Conservation (phyloP, 306 rosid species). For the Cucumis cinereus region DNA sequence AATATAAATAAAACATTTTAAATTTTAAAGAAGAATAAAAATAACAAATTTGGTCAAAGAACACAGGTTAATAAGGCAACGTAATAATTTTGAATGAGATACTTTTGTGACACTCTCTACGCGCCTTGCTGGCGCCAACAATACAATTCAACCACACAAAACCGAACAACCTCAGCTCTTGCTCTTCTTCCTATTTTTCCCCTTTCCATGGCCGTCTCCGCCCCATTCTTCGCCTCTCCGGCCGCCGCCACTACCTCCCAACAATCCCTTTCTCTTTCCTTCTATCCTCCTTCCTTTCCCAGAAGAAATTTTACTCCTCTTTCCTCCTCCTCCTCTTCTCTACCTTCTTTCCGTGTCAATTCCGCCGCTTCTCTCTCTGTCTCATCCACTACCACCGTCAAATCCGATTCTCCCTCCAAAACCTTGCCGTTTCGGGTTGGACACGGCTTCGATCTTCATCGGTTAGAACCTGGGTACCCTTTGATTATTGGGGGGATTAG, state of each 20-base stretch:
- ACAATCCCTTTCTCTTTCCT: not conserved
- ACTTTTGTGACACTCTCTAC: not conserved
- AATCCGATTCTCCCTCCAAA: conserved; percentile 39
- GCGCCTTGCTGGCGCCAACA: not conserved
- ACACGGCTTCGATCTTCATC: conserved; percentile 91
- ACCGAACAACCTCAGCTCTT: not conserved
- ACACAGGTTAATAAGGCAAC: not conserved
- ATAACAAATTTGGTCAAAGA: too few relatives aligned
- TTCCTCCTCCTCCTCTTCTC: not conserved
- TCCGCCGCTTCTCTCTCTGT: conserved; percentile 14
- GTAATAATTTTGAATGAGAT: not conserved
- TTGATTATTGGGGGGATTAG: conserved; percentile 84
- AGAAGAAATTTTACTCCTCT: not conserved
- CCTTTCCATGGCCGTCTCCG: conserved; percentile 6
- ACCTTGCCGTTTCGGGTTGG: conserved; percentile 76
- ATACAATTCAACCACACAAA: not conserved
- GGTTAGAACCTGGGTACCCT: conserved; percentile 86
- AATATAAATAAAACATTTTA: too few relatives aligned
- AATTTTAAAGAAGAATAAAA: too few relatives aligned
- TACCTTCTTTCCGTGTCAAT: not conserved
- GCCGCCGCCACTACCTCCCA: not conserved
- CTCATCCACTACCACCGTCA: conserved; percentile 29
- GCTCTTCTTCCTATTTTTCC: not conserved
- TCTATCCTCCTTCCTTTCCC: not conserved
- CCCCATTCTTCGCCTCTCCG: not conserved